phyloP scores from a whole-genome alignment of 1,139 yeast genomes.

The Kodamaea fungicola region DNA sequence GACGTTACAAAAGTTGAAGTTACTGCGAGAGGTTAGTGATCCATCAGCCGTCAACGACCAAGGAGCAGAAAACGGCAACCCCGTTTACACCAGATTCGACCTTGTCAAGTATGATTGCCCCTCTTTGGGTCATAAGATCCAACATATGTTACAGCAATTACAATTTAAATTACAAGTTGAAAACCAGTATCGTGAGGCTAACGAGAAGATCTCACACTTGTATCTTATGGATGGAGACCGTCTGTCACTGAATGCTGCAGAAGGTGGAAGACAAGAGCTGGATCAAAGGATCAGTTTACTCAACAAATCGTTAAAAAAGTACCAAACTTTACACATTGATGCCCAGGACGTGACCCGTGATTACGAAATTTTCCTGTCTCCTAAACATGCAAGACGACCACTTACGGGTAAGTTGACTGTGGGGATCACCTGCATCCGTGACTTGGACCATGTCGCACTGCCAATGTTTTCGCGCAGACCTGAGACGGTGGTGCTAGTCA shows the following conservation, averaged over 20 bases:
- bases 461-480: slow-evolving; percentile 74
- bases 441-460: slow-evolving; percentile 88
- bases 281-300: slow-evolving; percentile 81
- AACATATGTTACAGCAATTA: slow-evolving; percentile 89
- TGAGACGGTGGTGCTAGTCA: slow-evolving; percentile 73
- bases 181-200: slow-evolving; percentile 88
- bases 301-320: slow-evolving; percentile 79
- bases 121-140: slow-evolving; percentile 91
- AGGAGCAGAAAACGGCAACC: slow-evolving; percentile 15
- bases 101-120: slow-evolving; percentile 91
- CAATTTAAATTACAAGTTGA: slow-evolving; percentile 93
- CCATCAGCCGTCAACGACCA: slow-evolving; percentile 3
- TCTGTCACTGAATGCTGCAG: slow-evolving; percentile 81
- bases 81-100: slow-evolving; percentile 66
- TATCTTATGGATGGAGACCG: slow-evolving; percentile 91
- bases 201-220: slow-evolving; percentile 79
- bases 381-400: slow-evolving; percentile 76
- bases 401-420: slow-evolving; percentile 75
- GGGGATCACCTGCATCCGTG: slow-evolving; percentile 71
- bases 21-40: slow-evolving; percentile 13
- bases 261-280: slow-evolving; percentile 79
- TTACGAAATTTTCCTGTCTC: slow-evolving; percentile 60
- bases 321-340: slow-evolving; percentile 82
- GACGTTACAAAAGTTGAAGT: slow-evolving; percentile 61
- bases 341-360: slow-evolving; percentile 58